phyloP scores from a whole-genome alignment of 441 rosid species.

The Cnidoscolus chayamansa region DNA sequence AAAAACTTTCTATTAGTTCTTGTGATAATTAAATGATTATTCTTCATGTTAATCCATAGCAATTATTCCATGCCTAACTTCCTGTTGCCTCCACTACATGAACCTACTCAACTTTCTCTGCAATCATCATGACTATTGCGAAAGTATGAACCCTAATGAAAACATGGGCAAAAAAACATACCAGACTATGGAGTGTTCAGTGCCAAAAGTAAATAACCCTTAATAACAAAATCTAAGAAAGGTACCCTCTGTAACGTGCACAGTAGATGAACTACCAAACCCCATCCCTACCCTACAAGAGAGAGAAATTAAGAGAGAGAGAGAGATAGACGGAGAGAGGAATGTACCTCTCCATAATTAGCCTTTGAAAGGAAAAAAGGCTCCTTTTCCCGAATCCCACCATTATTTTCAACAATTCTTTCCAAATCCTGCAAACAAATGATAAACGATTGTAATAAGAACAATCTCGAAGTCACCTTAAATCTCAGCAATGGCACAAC shows the following conservation, averaged over 20 bases:
- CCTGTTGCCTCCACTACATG: background rate
- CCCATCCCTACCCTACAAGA: background rate
- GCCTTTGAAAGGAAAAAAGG: conserved; percentile 57
- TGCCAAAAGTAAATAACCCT: background rate
- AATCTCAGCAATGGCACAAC: background rate
- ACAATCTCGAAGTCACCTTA: background rate
- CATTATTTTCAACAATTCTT: conserved; percentile 52
- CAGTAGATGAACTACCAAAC: background rate
- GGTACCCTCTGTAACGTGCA: background rate
- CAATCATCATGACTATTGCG: background rate
- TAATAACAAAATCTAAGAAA: background rate
- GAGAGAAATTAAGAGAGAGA: background rate
- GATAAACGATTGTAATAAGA: background rate
- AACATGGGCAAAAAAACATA: background rate
- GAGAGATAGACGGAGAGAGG: background rate
- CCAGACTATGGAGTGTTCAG: background rate
- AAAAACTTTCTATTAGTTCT: background rate
- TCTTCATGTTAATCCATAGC: background rate
- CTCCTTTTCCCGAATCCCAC: conserved; percentile 61
- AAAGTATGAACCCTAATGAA: background rate
- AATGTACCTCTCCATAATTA: conserved; percentile 45
- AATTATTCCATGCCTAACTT: background rate
- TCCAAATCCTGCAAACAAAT: conserved; percentile 56
- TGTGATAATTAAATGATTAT: background rate
- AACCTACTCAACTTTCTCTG: background rate